Percentiles rank a stretch among this genome's conserved stretches.
phyloP scores from a whole-genome alignment of 768 basidiomycete species.

The Serendipita indica region DNA sequence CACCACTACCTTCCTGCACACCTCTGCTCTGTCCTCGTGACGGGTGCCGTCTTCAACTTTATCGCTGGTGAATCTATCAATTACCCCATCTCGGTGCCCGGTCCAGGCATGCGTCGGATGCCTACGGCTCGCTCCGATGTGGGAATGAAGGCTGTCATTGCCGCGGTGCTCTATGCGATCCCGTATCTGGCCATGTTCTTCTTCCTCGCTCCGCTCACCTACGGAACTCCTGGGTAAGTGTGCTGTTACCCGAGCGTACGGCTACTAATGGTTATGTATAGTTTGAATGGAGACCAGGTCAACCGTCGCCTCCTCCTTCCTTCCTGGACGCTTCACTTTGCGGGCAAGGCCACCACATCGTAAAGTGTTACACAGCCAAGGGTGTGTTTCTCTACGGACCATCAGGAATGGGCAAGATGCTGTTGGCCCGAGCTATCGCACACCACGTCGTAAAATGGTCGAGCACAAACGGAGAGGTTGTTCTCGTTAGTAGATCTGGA shows the following conservation, averaged over 20 bases:
- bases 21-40: constrained; percentile 78
- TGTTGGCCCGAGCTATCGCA: no score
- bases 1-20: constrained; percentile 98
- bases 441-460: no score
- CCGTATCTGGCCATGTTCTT: constrained; percentile 49
- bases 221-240: constrained; percentile 87
- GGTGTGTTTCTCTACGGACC: no score
- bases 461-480: no score
- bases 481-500: not conserved
- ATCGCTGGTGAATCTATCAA: constrained; percentile 81
- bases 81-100: constrained; percentile 71
- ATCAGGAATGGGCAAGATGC: no score
- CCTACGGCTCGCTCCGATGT: constrained; percentile 43
- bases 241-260: constrained; percentile 9
- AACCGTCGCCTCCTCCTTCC: constrained; percentile 69
- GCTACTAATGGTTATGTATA: constrained; percentile 26
- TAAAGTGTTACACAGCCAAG: no score
- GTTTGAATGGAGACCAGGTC: constrained; percentile 73
- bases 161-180: constrained; percentile 41
- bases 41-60: constrained; percentile 84
- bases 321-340: constrained; percentile 91
- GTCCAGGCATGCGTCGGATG: constrained; percentile 45
- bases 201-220: constrained; percentile 82
- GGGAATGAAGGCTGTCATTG: constrained; percentile 59
- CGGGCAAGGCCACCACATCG: constrained; percentile 18